These are phyloP conservation scores for Mrakia frigida DNA, from an alignment of 768 basidiomycete species.

Conservation along the genomic window DNA sequence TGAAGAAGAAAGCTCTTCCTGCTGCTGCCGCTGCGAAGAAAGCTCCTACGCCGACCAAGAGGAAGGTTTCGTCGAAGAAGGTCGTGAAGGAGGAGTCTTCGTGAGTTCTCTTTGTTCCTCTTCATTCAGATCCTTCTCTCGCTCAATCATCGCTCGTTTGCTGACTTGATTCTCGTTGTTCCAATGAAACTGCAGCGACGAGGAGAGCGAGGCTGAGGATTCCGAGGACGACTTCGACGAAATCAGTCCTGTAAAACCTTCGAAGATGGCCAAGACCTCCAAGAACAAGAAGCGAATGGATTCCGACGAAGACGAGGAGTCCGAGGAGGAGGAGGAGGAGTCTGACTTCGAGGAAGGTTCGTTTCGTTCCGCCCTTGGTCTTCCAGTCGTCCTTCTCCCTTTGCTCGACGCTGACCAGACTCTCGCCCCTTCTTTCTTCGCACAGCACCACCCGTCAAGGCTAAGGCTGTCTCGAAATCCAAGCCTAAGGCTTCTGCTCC, in stretches of 20 bases:
- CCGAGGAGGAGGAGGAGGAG: neutral
- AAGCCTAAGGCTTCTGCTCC: neutral
- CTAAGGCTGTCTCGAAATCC: neutral
- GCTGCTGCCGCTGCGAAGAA: slow-evolving; percentile 32
- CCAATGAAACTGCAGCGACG: neutral
- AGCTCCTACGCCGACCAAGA: slow-evolving; percentile 27
- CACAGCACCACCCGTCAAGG: neutral
- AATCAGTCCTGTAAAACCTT: slow-evolving; percentile 4
- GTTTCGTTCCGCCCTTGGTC: neutral
- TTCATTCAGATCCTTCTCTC: neutral
- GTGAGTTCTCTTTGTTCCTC: neutral
- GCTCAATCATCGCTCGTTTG: neutral
- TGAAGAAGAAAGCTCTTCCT: slow-evolving; percentile 27
- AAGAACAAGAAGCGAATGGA: neutral
- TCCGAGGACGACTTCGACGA: slow-evolving; percentile 20
- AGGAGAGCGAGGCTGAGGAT: slow-evolving; percentile 18
- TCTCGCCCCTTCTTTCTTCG: neutral
- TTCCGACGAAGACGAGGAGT: neutral
- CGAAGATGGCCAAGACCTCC: slow-evolving; percentile 10
- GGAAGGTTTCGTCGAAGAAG: slow-evolving; percentile 33
- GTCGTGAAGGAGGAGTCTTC: slow-evolving; percentile 8
- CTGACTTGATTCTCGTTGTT: no score
- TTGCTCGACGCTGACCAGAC: neutral
- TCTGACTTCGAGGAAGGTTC: neutral
- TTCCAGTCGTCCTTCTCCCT: neutral